These are phyloP conservation scores for Paxillus involutus DNA, from an alignment of 768 basidiomycete genomes.

Conservation along the genomic window DNA sequence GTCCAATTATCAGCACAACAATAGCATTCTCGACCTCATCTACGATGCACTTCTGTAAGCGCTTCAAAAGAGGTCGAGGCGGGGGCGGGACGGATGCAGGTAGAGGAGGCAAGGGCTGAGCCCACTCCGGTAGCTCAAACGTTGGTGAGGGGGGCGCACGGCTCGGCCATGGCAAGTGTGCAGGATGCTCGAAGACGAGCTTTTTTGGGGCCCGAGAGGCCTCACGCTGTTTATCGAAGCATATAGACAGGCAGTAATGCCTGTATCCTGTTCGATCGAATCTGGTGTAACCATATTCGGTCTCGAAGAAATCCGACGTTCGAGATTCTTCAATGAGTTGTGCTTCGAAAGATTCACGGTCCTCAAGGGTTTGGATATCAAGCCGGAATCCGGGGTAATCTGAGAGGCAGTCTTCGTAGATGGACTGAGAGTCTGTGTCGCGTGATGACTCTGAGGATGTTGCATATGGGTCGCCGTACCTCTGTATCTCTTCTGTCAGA, in stretches of 20 bases:
- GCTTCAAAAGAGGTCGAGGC: slow-evolving; percentile 11
- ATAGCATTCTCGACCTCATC: slow-evolving; percentile 31
- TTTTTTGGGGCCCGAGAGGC: slow-evolving; percentile 14
- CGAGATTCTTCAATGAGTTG: slow-evolving; percentile 7
- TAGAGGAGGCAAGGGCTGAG: background rate
- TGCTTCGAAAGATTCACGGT: slow-evolving; percentile 9
- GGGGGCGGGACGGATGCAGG: background rate
- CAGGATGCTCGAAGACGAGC: slow-evolving; percentile 22
- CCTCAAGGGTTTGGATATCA: slow-evolving; percentile 19
- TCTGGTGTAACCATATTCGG: slow-evolving; percentile 24
- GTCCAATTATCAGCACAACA: slow-evolving; percentile 22
- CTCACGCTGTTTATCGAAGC: slow-evolving; percentile 28
- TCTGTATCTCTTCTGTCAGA: slow-evolving; percentile 15
- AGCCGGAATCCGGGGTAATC: slow-evolving; percentile 15
- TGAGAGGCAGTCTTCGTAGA: slow-evolving; percentile 31
- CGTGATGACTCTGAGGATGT: background rate
- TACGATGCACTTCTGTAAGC: slow-evolving; percentile 18
- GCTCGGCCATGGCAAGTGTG: slow-evolving; percentile 15
- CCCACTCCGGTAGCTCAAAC: background rate
- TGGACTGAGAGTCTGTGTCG: slow-evolving; percentile 18
- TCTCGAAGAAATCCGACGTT: slow-evolving; percentile 28
- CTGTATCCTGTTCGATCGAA: slow-evolving; percentile 28
- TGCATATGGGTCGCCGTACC: background rate
- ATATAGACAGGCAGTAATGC: slow-evolving; percentile 23
- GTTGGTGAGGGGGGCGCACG: slow-evolving; percentile 4